phyloP scores from a whole-genome alignment of 1,284 basidiomycete species.

The Ceratorhiza oryzae-sativae region DNA sequence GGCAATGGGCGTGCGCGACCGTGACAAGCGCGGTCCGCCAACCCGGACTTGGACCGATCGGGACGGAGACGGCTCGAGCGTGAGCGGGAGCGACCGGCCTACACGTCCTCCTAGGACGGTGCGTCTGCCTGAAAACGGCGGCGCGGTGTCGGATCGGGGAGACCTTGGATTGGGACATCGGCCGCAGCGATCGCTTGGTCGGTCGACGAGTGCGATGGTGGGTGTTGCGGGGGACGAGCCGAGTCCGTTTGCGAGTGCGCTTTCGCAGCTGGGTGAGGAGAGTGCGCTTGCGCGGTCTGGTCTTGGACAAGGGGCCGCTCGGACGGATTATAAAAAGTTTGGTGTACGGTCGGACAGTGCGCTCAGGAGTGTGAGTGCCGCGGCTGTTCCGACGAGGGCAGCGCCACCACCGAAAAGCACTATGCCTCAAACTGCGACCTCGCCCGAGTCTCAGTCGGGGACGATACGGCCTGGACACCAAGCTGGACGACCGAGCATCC shows the following conservation, averaged over 20 bases:
- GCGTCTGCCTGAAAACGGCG: background rate
- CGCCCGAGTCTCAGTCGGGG: background rate
- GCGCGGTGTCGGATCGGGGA: background rate
- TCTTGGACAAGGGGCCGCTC: background rate
- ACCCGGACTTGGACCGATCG: background rate
- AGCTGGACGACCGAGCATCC: background rate
- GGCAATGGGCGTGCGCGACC: background rate
- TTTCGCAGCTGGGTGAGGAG: background rate
- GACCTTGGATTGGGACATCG: background rate
- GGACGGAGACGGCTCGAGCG: background rate
- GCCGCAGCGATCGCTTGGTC: background rate
- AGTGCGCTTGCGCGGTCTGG: background rate
- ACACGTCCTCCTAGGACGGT: background rate
- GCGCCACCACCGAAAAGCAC: background rate
- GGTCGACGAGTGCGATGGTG: background rate
- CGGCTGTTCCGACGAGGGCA: background rate
- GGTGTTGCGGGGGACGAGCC: background rate
- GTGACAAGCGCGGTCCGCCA: constrained; percentile 5
- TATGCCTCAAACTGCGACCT: background rate
- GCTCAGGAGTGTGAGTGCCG: background rate
- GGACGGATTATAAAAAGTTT: background rate
- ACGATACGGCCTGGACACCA: background rate
- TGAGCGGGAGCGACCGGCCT: background rate
- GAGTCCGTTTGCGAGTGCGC: background rate
- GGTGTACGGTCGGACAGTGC: constrained; percentile 10